These are phyloP conservation scores for Exophiala bonariae DNA, from an alignment of 2,329 filamentous ascomycete species.

Conservation along the genomic window DNA sequence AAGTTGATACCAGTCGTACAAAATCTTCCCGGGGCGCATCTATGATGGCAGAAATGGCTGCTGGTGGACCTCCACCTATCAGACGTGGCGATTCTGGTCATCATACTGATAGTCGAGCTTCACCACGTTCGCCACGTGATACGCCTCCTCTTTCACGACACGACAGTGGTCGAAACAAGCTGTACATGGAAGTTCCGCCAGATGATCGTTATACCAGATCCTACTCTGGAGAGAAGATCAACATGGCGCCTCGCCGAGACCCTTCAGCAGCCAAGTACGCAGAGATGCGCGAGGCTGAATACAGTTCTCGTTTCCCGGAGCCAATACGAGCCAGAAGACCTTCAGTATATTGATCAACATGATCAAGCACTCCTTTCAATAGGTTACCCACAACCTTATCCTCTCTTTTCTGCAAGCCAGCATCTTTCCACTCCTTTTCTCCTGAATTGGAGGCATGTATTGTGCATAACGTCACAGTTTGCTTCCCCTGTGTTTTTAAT, in stretches of 20 bases:
- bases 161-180: constrained; percentile 23
- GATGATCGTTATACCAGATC: constrained; percentile 21
- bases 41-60: constrained; percentile 16
- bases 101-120: constrained; percentile 13
- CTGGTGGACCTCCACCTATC: constrained; percentile 2
- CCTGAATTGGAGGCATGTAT: neutral
- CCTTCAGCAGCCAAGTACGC: constrained; percentile 15
- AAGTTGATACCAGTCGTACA: constrained; percentile 17
- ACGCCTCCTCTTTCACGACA: constrained; percentile 18
- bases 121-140: constrained; percentile 22
- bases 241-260: constrained; percentile 17
- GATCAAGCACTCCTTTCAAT: neutral
- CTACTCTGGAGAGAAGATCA: constrained; percentile 18
- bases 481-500: neutral
- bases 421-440: constrained; percentile 1
- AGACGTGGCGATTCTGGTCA: constrained; percentile 20
- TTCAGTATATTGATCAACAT: constrained; percentile 7
- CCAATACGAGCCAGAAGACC: constrained; percentile 15
- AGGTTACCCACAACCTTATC: neutral
- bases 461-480: neutral
- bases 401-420: neutral
- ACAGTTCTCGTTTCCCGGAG: constrained; percentile 15
- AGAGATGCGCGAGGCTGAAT: constrained; percentile 4
- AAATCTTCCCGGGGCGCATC: constrained; percentile 19
- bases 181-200: constrained; percentile 18